phyloP scores from a whole-genome alignment of 2,329 filamentous ascomycete species.

The Sarocladium brachiariae region DNA sequence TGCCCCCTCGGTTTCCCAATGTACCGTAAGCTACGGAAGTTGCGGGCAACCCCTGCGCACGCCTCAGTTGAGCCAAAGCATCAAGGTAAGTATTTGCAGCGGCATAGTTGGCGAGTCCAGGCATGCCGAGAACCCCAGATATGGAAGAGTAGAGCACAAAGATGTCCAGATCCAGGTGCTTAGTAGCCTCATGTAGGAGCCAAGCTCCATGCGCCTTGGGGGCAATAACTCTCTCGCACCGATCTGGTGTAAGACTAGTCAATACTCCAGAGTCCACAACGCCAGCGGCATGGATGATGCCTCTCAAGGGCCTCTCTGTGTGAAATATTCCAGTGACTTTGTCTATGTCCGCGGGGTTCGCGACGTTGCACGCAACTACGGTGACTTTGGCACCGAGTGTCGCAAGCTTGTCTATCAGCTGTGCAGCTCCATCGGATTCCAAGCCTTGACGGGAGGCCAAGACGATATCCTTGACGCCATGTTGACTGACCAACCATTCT shows the following conservation, averaged over 20 bases:
- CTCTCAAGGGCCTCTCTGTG: slow-evolving; percentile 11
- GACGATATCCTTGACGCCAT: slow-evolving; percentile 13
- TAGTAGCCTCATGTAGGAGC: slow-evolving; percentile 23
- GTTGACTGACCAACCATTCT: slow-evolving; percentile 10
- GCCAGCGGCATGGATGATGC: slow-evolving; percentile 14
- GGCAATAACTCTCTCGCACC: slow-evolving; percentile 18
- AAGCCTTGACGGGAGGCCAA: slow-evolving; percentile 12
- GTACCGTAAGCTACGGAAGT: slow-evolving; percentile 13
- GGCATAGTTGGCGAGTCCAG: slow-evolving; percentile 31
- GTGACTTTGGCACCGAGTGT: slow-evolving; percentile 11
- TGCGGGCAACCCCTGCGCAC: slow-evolving; percentile 14
- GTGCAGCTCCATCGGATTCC: slow-evolving; percentile 7
- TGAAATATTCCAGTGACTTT: slow-evolving; percentile 11
- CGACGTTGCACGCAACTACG: slow-evolving; percentile 12
- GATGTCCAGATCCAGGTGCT: slow-evolving; percentile 22
- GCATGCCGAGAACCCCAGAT: slow-evolving; percentile 24
- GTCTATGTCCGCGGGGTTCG: slow-evolving; percentile 8
- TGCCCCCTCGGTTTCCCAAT: slow-evolving; percentile 11
- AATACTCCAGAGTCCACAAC: slow-evolving; percentile 13
- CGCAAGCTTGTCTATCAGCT: slow-evolving; percentile 12
- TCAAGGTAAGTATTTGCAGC: slow-evolving; percentile 34
- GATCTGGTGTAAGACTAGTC: slow-evolving; percentile 24
- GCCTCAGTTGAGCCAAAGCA: slow-evolving; percentile 28
- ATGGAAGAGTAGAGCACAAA: slow-evolving; percentile 29
- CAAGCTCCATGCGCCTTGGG: slow-evolving; percentile 27